A percentile compares a stretch with the other conserved stretches of the same genome.
These are phyloP conservation scores for Colletotrichum sp. DNA, from an alignment of 2,329 filamentous ascomycete genomes.

Conservation along the genomic window DNA sequence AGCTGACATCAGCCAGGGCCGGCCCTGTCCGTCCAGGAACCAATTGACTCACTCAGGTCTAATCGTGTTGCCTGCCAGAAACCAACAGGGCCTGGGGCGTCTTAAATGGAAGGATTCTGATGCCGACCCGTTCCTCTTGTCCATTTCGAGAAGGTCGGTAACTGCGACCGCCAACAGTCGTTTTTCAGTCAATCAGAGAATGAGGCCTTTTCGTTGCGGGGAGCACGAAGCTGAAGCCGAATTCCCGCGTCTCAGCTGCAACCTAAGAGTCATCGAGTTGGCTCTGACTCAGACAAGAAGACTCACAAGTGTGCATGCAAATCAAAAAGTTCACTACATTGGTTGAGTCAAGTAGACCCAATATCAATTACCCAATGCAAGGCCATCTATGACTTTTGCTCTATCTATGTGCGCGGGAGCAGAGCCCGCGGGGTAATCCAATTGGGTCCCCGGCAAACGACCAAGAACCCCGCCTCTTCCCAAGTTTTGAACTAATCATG, in stretches of 20 bases:
- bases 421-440: not conserved
- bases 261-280: not conserved
- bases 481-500: not conserved
- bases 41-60: not conserved
- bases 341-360: not conserved
- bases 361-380: not conserved
- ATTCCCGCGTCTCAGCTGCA: not conserved
- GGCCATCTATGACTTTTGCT: not conserved
- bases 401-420: not conserved
- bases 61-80: not conserved
- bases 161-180: not conserved
- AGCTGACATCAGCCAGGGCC: not conserved
- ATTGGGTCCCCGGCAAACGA: not conserved
- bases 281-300: not conserved
- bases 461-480: not conserved
- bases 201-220: not conserved
- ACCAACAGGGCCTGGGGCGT: too few species aligned
- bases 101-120: too few species aligned
- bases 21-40: not conserved
- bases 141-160: slow-evolving; percentile 9
- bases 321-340: not conserved
- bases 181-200: not conserved
- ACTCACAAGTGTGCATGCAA: not conserved
- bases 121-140: too few species aligned
- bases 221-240: not conserved